Conservation (phyloP, 371 early-diverging fungal species). For the Furculomyces boomerangus region DNA sequence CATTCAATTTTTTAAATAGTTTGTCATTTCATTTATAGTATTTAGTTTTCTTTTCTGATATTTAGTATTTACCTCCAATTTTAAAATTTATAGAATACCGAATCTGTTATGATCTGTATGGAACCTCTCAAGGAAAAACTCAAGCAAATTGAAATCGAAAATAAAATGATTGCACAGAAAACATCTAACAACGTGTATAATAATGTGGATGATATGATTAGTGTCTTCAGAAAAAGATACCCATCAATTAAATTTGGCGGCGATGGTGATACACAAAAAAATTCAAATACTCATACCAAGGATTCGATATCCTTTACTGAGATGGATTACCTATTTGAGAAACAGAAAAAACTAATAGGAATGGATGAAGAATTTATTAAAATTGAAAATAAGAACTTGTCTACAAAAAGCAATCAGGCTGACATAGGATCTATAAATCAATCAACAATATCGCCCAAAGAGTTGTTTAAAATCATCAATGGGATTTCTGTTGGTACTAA, state of each 20-base stretch:
- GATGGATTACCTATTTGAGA: conserved; percentile 13
- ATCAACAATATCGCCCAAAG: conserved; percentile 23
- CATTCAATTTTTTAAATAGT: background rate
- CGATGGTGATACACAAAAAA: background rate
- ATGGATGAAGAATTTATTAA: conserved; percentile 5
- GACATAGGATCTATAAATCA: conserved; percentile 6
- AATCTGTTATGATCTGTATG: conserved; percentile 5
- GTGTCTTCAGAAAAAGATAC: background rate
- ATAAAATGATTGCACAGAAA: background rate
- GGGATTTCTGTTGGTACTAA: conserved; percentile 4
- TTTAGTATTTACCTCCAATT: conserved; percentile 7
- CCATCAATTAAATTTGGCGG: background rate
- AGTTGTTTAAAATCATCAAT: conserved; percentile 26
- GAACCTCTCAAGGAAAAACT: conserved; percentile 5
- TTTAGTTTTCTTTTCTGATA: conserved; percentile 3
- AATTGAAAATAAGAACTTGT: background rate
- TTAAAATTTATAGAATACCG: conserved; percentile 8
- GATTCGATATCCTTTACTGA: background rate
- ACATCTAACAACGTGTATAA: background rate
- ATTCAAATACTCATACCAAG: no score
- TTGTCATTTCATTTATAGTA: background rate
- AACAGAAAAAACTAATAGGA: conserved; percentile 12
- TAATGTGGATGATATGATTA: background rate
- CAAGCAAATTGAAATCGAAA: no score
- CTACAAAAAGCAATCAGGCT: conserved; percentile 2